These are phyloP conservation scores for Metschnikowia arizonensis DNA, from an alignment of 805 yeast genomes.

Conservation along the genomic window DNA sequence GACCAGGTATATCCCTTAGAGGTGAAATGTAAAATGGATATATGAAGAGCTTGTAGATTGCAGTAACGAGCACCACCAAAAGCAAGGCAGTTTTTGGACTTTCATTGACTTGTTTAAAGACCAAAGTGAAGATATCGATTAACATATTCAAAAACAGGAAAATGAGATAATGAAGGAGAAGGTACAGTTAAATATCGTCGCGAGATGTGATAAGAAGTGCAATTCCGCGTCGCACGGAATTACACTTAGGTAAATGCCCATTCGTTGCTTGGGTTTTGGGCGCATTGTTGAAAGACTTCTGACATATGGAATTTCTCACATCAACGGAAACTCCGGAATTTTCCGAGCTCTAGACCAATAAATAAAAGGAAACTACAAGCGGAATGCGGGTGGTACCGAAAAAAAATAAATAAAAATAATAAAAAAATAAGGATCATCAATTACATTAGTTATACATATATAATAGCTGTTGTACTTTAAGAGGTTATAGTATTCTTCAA, in stretches of 20 bases:
- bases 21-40: conserved; percentile 50
- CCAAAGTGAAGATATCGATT: conserved; percentile 3
- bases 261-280: background rate
- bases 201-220: conserved; percentile 1
- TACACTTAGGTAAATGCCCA: background rate
- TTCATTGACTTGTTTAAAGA: background rate
- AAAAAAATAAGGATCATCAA: too few species aligned
- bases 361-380: background rate
- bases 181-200: background rate
- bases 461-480: background rate
- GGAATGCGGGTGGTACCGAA: background rate
- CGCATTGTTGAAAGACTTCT: background rate
- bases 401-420: too few species aligned
- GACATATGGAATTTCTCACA: background rate
- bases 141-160: conserved; percentile 8
- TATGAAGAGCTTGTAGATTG: conserved; percentile 32
- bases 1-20: conserved; percentile 54
- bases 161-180: background rate
- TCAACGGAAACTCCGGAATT: background rate
- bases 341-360: background rate
- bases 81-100: conserved; percentile 4
- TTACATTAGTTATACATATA: background rate
- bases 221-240: conserved; percentile 7
- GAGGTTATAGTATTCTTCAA: conserved; percentile 24
- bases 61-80: conserved; percentile 18